Percentiles rank a stretch among this genome's conserved stretches.
Evolutionary conservation across 805 yeast genomes (phyloP).

Genomic region (Saccharomycopsis babjevae): DNA sequence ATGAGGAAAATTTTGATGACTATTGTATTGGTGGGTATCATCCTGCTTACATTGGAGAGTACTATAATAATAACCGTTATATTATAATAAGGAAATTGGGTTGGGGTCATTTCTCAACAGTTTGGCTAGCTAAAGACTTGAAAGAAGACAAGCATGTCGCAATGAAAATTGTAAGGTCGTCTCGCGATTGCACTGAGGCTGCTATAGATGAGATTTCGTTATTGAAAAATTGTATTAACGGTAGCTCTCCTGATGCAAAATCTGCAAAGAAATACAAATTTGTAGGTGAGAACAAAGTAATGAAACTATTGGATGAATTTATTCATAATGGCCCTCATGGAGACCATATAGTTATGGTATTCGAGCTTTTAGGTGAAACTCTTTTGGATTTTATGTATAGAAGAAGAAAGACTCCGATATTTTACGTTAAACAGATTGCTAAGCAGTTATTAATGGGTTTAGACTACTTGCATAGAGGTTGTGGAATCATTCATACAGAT

Average conservation of each 20-base stretch:
- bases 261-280: conserved; percentile 22
- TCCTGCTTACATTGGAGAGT: conserved; percentile 48
- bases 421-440: conserved; percentile 44
- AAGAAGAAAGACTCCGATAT: conserved; percentile 42
- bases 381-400: conserved; percentile 37
- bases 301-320: conserved; percentile 46
- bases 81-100: conserved; percentile 47
- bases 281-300: conserved; percentile 43
- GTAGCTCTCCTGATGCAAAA: conserved; percentile 21
- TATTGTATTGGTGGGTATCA: conserved; percentile 57
- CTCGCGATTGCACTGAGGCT: conserved; percentile 46
- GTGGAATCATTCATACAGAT: conserved; percentile 67
- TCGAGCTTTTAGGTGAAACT: conserved; percentile 56
- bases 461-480: conserved; percentile 47
- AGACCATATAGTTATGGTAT: conserved; percentile 54
- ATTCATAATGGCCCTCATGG: conserved; percentile 53
- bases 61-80: conserved; percentile 35
- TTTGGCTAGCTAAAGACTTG: conserved; percentile 49
- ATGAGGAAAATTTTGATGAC: conserved; percentile 43
- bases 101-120: conserved; percentile 66
- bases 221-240: conserved; percentile 28
- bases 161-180: conserved; percentile 49
- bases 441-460: conserved; percentile 45
- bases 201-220: conserved; percentile 53
- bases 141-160: conserved; percentile 40